Base-by-base conservation (phyloP, 306 rosid species). In the Cucumis sativus region DNA sequence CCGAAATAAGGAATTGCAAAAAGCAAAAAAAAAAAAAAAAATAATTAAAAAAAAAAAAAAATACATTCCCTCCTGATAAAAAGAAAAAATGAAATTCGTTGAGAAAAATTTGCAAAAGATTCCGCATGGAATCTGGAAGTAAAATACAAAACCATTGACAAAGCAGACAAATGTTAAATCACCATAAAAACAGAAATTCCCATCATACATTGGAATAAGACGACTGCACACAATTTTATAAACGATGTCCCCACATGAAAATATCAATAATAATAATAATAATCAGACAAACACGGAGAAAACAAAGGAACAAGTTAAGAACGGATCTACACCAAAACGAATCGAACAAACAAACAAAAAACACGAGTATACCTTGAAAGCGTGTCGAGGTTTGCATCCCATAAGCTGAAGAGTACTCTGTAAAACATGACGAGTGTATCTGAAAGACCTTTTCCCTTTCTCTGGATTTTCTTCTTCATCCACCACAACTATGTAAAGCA, bases 361-460 rank as follows among this genome's bases (percentile, higher is more conserved):
- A 77, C 80, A 18, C 77, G 30, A 18, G 30, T 10, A 76, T 39
- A 43, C 99, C 99, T 95, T 95, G 60, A 95, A 92, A 65, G 99
- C 97, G 74, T 95, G 99, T 7, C 99, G 87, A 5, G 97, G 91
- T 64, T 92, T 95, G 82, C 99, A 95, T 63, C 99, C 99, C 85
- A 95, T 95, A n/a, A 95, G 96, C 75, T 95, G 99, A 37, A 95
- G 87, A 59, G 92, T 92, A 62, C 91, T 95, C 78, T 92, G 99
- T 49, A 95, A 81, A 80, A 95, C 91, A 8, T 97, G 71, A 16
- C 97, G 97, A 81, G 99, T 83, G 70, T 95, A 92, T 0, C 97
- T 84, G 67, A 90, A 95, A 1, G 97, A 92, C 64, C 84, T 87
- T 41, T 87, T 88, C 9, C 83, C 88, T 9, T 87, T 82, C 56